A percentile compares a stretch with the other conserved stretches of the same genome.
Evolutionary conservation across 352 stramenopile species (phyloP).

Genomic region (Phytopythium sindhum): DNA sequence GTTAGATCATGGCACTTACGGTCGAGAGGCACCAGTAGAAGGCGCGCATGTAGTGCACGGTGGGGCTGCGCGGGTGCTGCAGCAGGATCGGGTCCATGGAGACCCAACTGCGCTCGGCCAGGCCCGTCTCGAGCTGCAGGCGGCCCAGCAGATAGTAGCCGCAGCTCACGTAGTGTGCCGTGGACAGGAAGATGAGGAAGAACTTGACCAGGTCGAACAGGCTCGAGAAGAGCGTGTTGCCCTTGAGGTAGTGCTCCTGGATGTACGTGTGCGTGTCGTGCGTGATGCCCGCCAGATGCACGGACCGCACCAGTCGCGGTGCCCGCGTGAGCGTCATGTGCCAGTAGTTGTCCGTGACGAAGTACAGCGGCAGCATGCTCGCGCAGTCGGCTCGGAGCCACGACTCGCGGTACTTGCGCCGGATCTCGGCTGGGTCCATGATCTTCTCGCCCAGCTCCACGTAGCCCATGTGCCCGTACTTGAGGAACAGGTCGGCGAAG

Average conservation of each 20-base stretch:
- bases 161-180: conserved; percentile 47
- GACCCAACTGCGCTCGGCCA: conserved; percentile 49
- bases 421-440: conserved; percentile 34
- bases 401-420: conserved; percentile 19
- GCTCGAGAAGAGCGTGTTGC: conserved; percentile 35
- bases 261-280: conserved; percentile 43
- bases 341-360: conserved; percentile 23
- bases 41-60: conserved; percentile 67
- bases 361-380: conserved; percentile 44
- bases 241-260: conserved; percentile 45
- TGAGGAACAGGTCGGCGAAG: conserved; percentile 33
- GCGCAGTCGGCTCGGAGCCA: conserved; percentile 32
- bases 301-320: conserved; percentile 37
- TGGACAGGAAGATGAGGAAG: conserved; percentile 55
- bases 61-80: conserved; percentile 43
- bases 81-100: conserved; percentile 47
- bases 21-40: conserved; percentile 77
- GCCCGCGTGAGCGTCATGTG: conserved; percentile 34
- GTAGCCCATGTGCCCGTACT: conserved; percentile 38
- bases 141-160: conserved; percentile 48
- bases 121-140: conserved; percentile 25
- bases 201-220: conserved; percentile 54
- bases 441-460: conserved; percentile 38
- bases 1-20: conserved; percentile 23
- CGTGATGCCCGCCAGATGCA: conserved; percentile 35